Evolutionary conservation across 2,329 filamentous ascomycete species (phyloP).

Genomic region (Calonectria ilicicola): DNA sequence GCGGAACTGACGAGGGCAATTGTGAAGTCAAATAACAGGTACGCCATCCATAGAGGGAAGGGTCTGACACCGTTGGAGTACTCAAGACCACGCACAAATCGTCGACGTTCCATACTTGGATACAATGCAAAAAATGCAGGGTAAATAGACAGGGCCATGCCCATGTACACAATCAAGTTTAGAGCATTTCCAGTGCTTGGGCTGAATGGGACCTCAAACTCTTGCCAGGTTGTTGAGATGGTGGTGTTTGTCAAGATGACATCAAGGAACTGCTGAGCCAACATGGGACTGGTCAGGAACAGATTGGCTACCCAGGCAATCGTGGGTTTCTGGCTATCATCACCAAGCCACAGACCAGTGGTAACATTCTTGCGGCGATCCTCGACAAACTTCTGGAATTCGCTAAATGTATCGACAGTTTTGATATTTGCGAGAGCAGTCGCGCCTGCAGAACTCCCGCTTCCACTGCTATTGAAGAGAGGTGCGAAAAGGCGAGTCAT

Average conservation of each 20-base stretch:
- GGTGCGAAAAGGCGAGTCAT: slow-evolving; percentile 53
- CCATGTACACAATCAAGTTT: slow-evolving; percentile 85
- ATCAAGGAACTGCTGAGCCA: slow-evolving; percentile 74
- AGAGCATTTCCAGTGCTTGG: slow-evolving; percentile 78
- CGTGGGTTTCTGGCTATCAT: slow-evolving; percentile 68
- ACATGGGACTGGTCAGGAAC: slow-evolving; percentile 68
- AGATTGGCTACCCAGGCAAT: slow-evolving; percentile 78
- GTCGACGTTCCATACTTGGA: slow-evolving; percentile 83
- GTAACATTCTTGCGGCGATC: slow-evolving; percentile 75
- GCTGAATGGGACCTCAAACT: slow-evolving; percentile 81
- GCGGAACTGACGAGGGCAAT: slow-evolving; percentile 76
- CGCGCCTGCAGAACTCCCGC: slow-evolving; percentile 26
- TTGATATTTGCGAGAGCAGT: slow-evolving; percentile 52
- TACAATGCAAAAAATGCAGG: slow-evolving; percentile 92
- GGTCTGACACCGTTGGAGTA: slow-evolving; percentile 92
- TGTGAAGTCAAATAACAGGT: slow-evolving; percentile 82
- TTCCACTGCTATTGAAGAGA: slow-evolving; percentile 47
- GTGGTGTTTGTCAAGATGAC: slow-evolving; percentile 74
- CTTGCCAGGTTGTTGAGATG: slow-evolving; percentile 78
- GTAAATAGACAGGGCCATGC: slow-evolving; percentile 80
- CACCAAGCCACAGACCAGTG: slow-evolving; percentile 82
- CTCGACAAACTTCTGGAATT: slow-evolving; percentile 76
- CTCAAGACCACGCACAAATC: slow-evolving; percentile 84
- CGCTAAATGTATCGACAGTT: slow-evolving; percentile 71
- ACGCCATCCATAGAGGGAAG: slow-evolving; percentile 86